These are phyloP conservation scores for Pseudohalonectria lignicola DNA, from an alignment of 2,329 filamentous ascomycete genomes.

Conservation along the genomic window DNA sequence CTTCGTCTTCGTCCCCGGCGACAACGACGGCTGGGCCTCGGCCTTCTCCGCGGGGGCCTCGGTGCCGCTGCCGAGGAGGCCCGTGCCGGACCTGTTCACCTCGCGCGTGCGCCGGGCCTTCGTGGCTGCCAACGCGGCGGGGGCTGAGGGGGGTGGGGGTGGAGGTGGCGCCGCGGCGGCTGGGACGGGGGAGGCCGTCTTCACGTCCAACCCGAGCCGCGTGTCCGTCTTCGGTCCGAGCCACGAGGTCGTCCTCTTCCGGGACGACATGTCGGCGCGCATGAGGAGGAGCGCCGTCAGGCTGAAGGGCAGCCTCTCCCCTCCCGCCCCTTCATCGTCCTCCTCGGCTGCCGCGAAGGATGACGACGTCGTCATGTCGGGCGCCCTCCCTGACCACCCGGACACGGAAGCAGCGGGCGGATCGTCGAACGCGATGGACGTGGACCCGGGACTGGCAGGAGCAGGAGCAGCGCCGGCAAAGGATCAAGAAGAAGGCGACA, in stretches of 20 bases:
- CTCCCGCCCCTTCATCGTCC: conserved; percentile 15
- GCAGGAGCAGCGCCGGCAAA: conserved; percentile 8
- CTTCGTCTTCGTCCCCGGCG: conserved; percentile 88
- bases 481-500: neutral
- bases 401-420: conserved; percentile 11
- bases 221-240: conserved; percentile 77
- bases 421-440: conserved; percentile 25
- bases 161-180: conserved; percentile 32
- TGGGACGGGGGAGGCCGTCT: conserved; percentile 61
- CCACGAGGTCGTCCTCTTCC: conserved; percentile 77
- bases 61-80: conserved; percentile 55
- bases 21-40: conserved; percentile 95
- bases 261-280: conserved; percentile 76
- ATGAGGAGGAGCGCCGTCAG: conserved; percentile 67
- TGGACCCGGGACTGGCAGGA: no score
- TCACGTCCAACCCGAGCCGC: conserved; percentile 80
- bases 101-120: conserved; percentile 76
- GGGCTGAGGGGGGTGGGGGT: no score
- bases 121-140: conserved; percentile 62
- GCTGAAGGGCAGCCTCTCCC: conserved; percentile 39
- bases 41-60: conserved; percentile 70
- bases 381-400: conserved; percentile 9
- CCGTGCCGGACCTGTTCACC: conserved; percentile 82
- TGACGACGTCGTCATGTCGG: conserved; percentile 17
- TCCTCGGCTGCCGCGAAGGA: conserved; percentile 6